These are phyloP conservation scores for Diaporthe nobilis DNA, from an alignment of 2,329 filamentous ascomycete species.

Conservation along the genomic window DNA sequence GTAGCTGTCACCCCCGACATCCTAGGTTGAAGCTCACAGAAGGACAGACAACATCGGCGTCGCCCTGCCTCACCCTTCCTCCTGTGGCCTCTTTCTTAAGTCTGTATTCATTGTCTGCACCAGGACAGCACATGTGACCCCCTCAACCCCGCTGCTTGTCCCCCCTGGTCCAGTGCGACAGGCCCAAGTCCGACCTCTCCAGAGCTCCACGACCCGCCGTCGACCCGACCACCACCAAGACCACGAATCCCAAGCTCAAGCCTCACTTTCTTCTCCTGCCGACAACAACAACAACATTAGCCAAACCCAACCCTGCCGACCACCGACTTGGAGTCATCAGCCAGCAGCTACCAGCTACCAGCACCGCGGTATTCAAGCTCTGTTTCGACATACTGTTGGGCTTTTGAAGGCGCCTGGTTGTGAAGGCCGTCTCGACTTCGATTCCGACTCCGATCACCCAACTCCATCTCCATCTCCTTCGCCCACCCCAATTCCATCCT, in stretches of 20 bases:
- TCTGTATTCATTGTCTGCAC: constrained; percentile 17
- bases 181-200: constrained; percentile 21
- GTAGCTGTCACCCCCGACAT: constrained; percentile 16
- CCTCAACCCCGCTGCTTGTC: constrained; percentile 25
- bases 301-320: background rate
- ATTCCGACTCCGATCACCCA: constrained; percentile 13
- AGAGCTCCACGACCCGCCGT: constrained; percentile 1
- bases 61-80: constrained; percentile 3
- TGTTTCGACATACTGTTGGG: background rate
- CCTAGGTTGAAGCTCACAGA: constrained; percentile 21
- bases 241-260: constrained; percentile 25
- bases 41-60: constrained; percentile 23
- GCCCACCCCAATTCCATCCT: constrained; percentile 8
- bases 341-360: constrained; percentile 5
- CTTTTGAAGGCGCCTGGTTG: background rate
- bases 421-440: constrained; percentile 21
- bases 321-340: constrained; percentile 3
- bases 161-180: constrained; percentile 31
- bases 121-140: constrained; percentile 6
- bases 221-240: background rate
- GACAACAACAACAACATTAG: background rate
- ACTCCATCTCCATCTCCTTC: constrained; percentile 6
- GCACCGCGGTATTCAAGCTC: background rate
- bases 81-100: background rate
- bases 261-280: background rate